A percentile compares a stretch with the other conserved stretches of the same genome.
Conservation (phyloP, 78 protist genomes). For the Dictyostelium citrinum region DNA sequence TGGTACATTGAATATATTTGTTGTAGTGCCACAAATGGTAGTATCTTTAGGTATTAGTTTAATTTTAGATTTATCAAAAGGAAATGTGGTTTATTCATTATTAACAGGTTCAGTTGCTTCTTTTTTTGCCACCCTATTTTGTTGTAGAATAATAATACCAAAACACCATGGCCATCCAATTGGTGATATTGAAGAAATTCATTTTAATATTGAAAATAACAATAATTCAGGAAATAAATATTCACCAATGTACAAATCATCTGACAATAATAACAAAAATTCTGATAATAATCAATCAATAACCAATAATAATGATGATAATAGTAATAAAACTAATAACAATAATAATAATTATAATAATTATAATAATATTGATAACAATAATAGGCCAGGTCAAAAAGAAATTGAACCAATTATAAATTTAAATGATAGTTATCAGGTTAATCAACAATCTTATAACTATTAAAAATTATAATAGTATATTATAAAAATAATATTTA, state of each 20-base stretch:
- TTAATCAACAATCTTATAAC: not conserved
- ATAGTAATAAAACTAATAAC: no score
- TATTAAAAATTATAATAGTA: no score
- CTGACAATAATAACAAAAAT: not conserved
- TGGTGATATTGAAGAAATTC: not conserved
- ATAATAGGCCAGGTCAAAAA: not conserved
- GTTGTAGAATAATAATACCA: constrained; percentile 11
- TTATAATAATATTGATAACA: not conserved
- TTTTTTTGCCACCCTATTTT: not conserved
- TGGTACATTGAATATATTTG: constrained; percentile 70
- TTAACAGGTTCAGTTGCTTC: constrained; percentile 54
- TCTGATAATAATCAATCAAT: no score
- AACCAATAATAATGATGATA: no score
- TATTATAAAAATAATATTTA: no score
- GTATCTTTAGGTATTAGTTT: constrained; percentile 69
- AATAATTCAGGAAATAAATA: not conserved
- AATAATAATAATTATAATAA: no score
- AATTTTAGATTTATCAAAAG: not conserved
- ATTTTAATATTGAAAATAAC: not conserved
- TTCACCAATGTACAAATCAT: not conserved
- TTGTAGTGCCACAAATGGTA: constrained; percentile 75
- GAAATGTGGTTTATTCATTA: constrained; percentile 38
- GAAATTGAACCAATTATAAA: not conserved
- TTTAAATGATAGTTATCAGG: not conserved
- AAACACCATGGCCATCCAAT: not conserved